phyloP scores from a whole-genome alignment of 1,284 basidiomycete species.

The Agroathelia rolfsii region DNA sequence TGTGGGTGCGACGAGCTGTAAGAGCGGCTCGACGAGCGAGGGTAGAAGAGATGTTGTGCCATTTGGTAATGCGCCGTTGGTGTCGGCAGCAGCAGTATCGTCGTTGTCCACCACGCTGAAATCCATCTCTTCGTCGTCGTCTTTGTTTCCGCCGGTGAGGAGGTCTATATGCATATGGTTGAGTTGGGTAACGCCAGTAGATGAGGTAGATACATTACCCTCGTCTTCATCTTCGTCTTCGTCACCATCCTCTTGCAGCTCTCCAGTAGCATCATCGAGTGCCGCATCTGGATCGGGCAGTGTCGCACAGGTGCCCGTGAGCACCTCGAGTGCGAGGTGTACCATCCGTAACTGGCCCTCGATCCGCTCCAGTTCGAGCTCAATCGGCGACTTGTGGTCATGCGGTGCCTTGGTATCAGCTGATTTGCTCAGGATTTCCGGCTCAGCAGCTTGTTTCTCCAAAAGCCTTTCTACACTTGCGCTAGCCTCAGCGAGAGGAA shows the following conservation, averaged over 20 bases:
- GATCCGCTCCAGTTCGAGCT: slow-evolving; percentile 63
- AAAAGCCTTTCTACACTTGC: slow-evolving; percentile 46
- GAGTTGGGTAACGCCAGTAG: too few relatives aligned
- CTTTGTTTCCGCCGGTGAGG: too few relatives aligned
- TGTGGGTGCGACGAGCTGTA: slow-evolving; percentile 62
- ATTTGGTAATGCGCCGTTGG: too few relatives aligned
- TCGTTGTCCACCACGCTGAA: too few relatives aligned
- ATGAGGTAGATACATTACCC: too few relatives aligned
- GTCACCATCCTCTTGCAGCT: slow-evolving; percentile 21
- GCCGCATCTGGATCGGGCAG: slow-evolving; percentile 59
- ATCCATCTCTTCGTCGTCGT: too few relatives aligned
- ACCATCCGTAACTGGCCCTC: slow-evolving; percentile 68
- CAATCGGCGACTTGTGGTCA: slow-evolving; percentile 63
- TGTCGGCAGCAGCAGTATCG: slow-evolving; percentile 26
- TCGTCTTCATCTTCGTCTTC: slow-evolving; percentile 30
- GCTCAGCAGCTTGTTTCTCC: too few relatives aligned
- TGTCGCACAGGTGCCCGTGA: slow-evolving; percentile 83
- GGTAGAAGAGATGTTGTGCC: slow-evolving; percentile 32
- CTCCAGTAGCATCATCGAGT: slow-evolving; percentile 13
- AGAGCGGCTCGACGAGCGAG: slow-evolving; percentile 48
- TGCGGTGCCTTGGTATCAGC: slow-evolving; percentile 38
- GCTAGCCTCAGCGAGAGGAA: slow-evolving; percentile 48
- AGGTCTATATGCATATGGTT: too few relatives aligned
- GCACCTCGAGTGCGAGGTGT: slow-evolving; percentile 73
- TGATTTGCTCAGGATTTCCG: too few relatives aligned